Evolutionary conservation across 108 stramenopile species (phyloP).

Genomic region (Skeletonema grethae): DNA sequence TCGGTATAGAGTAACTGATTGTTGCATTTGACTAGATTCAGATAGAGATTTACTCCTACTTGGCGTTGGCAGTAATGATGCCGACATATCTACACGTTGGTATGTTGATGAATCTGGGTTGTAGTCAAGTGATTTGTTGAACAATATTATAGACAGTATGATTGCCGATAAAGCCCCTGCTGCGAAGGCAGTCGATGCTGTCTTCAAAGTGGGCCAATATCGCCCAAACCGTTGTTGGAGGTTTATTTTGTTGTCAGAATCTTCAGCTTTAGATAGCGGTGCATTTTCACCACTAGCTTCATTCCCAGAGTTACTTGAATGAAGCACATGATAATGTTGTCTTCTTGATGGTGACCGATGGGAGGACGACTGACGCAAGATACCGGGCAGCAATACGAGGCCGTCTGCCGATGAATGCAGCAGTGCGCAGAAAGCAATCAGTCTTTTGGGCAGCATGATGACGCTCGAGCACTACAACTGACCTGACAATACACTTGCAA

Average conservation of each 20-base stretch:
- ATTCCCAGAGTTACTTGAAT: neutral
- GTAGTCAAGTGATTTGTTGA: slow-evolving; percentile 1
- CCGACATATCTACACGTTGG: neutral
- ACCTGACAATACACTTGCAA: no score
- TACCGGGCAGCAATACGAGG: neutral
- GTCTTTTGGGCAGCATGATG: neutral
- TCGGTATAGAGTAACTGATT: neutral
- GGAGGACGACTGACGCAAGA: neutral
- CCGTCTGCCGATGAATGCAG: neutral
- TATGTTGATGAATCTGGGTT: neutral
- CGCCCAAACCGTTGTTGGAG: neutral
- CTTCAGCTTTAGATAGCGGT: neutral
- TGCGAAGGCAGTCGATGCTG: neutral
- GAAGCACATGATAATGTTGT: neutral
- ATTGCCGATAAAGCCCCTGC: neutral
- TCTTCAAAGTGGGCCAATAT: neutral
- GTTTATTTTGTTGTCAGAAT: neutral
- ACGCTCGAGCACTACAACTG: neutral
- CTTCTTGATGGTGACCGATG: neutral
- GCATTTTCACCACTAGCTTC: neutral
- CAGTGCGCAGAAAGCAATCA: neutral
- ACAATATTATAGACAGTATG: neutral
- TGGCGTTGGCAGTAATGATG: neutral
- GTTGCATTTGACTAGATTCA: neutral
- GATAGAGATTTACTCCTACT: neutral